Evolutionary conservation across 352 stramenopile species (phyloP), one percentile per base, ranked within the genome.

Genomic region (Phytophthora fragariae): DNA sequence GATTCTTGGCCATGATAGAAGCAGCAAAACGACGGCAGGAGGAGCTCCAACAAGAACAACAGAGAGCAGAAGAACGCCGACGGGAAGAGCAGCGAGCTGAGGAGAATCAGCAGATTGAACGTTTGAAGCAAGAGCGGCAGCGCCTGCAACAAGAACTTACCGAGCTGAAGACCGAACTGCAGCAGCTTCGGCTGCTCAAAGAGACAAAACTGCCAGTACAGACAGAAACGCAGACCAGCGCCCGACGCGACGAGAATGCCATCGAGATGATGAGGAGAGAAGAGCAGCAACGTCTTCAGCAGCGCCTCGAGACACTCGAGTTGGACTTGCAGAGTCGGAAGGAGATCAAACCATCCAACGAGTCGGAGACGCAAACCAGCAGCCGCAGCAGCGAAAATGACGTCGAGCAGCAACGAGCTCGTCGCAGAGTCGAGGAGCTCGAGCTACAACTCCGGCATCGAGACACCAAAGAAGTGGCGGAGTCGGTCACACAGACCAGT

Each of bases 401-500:
- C 10, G n/a, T 11, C 62, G 57, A 60, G 17, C 62, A 72, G 46
- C 56, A 72, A n/a, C 37, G 35, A 46, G 27, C 29, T 29, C 59
- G 61, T 10, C 60, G 60, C 54, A 39, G 31, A 46, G 62, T 75
- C 12, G 50, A 64, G 33, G 63, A 61, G 24, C 35, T 76, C 21
- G 63, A 76, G 31, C 24, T 72, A 8, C 62, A 68, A n/a, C n/a
- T 76, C 11, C 70, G 33, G 15, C 19, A 50, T 31, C 47, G 70
- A 59, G 52, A 39, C 41, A 55, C 33, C 41, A 72, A 68, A 65
- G 10, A 19, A 37, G 19, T 50, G 3, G 8, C 37, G 15, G 59
- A 76, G 44, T 74, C 58, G 21, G 59, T 64, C 37, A 77, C 70
- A 55, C 70, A 77, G 47, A 74, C 65, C 7, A 72, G 57, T 33